Percentiles rank a stretch among this genome's conserved stretches.
Evolutionary conservation across 805 yeast genomes (phyloP).

Genomic region (Kluyveromyces dobzhanskii): DNA sequence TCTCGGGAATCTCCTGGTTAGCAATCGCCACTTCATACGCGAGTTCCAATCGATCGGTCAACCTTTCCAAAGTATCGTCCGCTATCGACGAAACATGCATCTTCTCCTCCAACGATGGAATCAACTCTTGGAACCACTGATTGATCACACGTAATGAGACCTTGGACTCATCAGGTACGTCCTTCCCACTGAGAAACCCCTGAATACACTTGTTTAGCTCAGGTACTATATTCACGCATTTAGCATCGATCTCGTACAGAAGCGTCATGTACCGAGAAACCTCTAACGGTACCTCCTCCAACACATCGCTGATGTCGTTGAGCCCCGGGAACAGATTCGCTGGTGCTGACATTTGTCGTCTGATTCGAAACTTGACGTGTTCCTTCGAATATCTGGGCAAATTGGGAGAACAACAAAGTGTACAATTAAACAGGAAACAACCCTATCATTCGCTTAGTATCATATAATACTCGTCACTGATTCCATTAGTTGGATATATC

Average conservation of each 20-base stretch:
- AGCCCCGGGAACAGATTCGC: slow-evolving; percentile 68
- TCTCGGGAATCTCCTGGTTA: slow-evolving; percentile 71
- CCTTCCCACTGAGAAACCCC: slow-evolving; percentile 12
- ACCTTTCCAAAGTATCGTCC: slow-evolving; percentile 62
- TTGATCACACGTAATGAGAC: slow-evolving; percentile 32
- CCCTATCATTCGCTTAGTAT: too few relatives aligned
- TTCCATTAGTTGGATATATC: too few relatives aligned
- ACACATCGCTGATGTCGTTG: slow-evolving; percentile 83
- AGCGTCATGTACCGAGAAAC: slow-evolving; percentile 78
- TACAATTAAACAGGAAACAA: too few relatives aligned
- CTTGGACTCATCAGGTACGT: slow-evolving; percentile 8
- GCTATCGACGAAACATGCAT: slow-evolving; percentile 96
- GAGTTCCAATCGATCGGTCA: slow-evolving; percentile 65
- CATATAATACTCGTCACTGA: too few relatives aligned
- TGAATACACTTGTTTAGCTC: slow-evolving; percentile 38
- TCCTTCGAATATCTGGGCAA: too few relatives aligned
- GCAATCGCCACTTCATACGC: slow-evolving; percentile 68
- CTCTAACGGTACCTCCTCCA: slow-evolving; percentile 84
- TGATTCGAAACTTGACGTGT: too few relatives aligned
- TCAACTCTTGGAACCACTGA: slow-evolving; percentile 47
- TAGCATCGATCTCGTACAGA: slow-evolving; percentile 90
- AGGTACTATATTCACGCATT: slow-evolving; percentile 72
- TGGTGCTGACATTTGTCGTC: slow-evolving; percentile 24
- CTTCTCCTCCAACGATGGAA: slow-evolving; percentile 92
- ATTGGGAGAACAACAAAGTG: too few relatives aligned